Base-by-base conservation (phyloP, 2,329 filamentous ascomycete species). In the Penicillium psychrosexuale region DNA sequence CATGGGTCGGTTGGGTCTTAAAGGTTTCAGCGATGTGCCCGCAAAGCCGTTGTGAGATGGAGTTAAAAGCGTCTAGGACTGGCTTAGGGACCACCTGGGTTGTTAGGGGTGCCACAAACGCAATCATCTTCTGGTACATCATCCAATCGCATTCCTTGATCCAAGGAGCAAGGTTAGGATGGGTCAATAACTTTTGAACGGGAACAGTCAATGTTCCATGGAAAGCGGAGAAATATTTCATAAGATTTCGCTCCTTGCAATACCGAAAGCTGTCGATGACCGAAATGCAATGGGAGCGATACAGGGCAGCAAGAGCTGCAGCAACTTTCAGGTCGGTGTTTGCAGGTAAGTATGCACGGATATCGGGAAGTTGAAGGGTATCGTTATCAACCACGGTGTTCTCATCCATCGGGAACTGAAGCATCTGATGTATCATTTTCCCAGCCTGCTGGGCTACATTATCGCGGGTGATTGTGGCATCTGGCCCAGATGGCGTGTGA, bases 111-210 rank as follows among this genome's bases (percentile, higher is more conserved):
- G 90, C 89, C 38, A 97, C 85, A 58, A 97, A 95, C 51, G 88
- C 87, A 76, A 97, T 91, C 89, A 97, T 96, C 63, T 92, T 91
- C 72, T 97, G 91, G 70, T 99, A 99, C 77, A 97, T 89, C 33
- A 93, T 82, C 76, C 94, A 95, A 72, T 99, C 94, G 70, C 91
- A 96, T 71, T 96, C 89, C 69, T 94, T 90, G 58, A 99, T 95
- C 94, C 94, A 99, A 1, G 88, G 83, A 3, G 91, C 90, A 52
- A 97, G 78, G 52, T 86, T 86, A 2, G 88, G 85, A 66, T 96
- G 85, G 13, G 86, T 86, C 66, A 99, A 88, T 2, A 99, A 78
- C 72, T 95, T 97, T 72, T 97, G 91, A 3, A 97, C 93, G 6
- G 94, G 94, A 73, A 97, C 95, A 0, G 94, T 99, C 66, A 99